Evolutionary conservation across 176 grass and related monocot genomes (phyloP), one percentile per base, ranked within the genome.

Genomic region (Aegilops sharonensis): DNA sequence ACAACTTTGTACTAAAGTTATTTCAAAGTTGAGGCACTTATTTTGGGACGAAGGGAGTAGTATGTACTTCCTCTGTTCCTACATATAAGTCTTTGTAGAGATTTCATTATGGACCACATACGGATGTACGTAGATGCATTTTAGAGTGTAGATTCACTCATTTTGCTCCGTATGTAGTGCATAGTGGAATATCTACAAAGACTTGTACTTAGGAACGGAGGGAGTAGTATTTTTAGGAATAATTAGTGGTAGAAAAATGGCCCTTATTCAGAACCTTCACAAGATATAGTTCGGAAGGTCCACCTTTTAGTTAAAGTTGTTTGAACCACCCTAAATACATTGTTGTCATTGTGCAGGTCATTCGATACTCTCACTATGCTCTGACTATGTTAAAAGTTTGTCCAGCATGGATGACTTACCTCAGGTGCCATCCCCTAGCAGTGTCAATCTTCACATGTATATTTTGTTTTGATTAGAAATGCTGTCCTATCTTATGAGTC

Each of bases 301-400:
- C 61, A 34, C 59, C 3, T 77, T 40, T 42, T 78, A 15, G 14
- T 25, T 48, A 29, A 61, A 52, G 20, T 20, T 56, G 59, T 2
- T 20, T 79, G n/a, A 35, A 52, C 31, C 29, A 84, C 12, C 40
- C 47, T 34, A 52, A 66, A 11, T 9, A 64, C 57, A 66, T 23
- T 85, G 4, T 80, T 54, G 64, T 43, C 12, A 23, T 47, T 29
- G 3, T 65, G 64, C 95, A 98, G 96, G 90, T 94, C 12, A 98
- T 95, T 65, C 85, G 96, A 62, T 98, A 98, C 36, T 89, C 90
- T 32, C 93, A 98, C n/a, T 98, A 98, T 92, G 82, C 93, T 76
- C 64, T 92, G 69, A 94, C 85, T 48, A 90, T 21, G 39, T 85
- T 91, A 82, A 84, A 89, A 90, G 65, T 85, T 83, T 95, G 88